A percentile compares a stretch with the other conserved stretches of the same genome.
Evolutionary conservation across 2,329 filamentous ascomycete genomes (phyloP).

Genomic region (Talaromyces atroroseus): DNA sequence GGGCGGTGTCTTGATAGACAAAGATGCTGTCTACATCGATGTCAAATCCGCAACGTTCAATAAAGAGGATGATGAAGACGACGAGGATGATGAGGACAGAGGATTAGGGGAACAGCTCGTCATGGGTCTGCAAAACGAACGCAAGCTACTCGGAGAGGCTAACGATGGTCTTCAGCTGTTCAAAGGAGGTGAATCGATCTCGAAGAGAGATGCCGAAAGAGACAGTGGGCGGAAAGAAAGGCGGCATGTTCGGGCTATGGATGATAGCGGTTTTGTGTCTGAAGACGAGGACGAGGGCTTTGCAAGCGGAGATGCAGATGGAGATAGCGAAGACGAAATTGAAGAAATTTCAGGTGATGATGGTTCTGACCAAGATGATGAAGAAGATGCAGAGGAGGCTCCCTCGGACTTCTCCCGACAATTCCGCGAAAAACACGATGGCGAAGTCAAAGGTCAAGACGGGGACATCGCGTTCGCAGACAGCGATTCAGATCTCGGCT

Average conservation of each 20-base stretch:
- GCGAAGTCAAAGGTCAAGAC: constrained; percentile 51
- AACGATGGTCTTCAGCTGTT: constrained; percentile 83
- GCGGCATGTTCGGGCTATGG: constrained; percentile 47
- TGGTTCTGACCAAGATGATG: constrained; percentile 31
- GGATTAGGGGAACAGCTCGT: constrained; percentile 96
- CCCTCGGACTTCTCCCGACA: constrained; percentile 40
- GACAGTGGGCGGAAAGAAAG: constrained; percentile 53
- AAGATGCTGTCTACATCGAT: constrained; percentile 90
- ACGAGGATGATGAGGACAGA: constrained; percentile 62
- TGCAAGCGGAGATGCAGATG: constrained; percentile 50
- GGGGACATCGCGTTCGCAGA: constrained; percentile 88
- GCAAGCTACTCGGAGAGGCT: constrained; percentile 73
- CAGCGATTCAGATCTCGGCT: constrained; percentile 93
- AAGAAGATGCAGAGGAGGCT: constrained; percentile 33
- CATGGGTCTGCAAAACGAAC: constrained; percentile 77
- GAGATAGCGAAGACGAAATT: constrained; percentile 41
- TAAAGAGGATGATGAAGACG: constrained; percentile 55
- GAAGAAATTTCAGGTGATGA: constrained; percentile 31
- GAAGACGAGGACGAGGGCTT: constrained; percentile 48
- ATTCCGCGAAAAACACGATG: constrained; percentile 45
- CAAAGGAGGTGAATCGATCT: constrained; percentile 65
- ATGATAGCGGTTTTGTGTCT: constrained; percentile 50
- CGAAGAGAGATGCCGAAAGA: constrained; percentile 50
- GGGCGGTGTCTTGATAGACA: constrained; percentile 90
- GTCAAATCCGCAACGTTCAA: constrained; percentile 68